Conservation (phyloP, 805 yeast genomes). For the Yamadazyma philogaea region DNA sequence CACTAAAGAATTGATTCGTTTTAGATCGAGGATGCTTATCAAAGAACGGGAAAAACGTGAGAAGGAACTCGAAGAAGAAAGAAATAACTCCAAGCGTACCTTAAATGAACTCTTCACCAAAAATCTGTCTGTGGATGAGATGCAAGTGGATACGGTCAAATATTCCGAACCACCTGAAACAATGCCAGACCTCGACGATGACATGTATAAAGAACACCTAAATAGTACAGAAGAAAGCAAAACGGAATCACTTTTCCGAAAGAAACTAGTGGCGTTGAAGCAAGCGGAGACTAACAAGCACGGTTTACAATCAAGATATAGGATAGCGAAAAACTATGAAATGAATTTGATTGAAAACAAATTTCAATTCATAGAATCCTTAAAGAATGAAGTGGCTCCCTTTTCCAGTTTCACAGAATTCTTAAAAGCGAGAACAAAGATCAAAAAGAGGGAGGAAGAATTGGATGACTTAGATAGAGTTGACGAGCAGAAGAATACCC, state of each 20-base stretch:
- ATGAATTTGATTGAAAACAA: conserved; percentile 34
- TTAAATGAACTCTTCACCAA: conserved; percentile 25
- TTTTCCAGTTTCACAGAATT: conserved; percentile 40
- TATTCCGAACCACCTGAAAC: conserved; percentile 4
- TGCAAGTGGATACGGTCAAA: not conserved
- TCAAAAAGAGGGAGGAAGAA: conserved; percentile 40
- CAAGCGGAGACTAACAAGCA: conserved; percentile 19
- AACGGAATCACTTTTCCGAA: conserved; percentile 20
- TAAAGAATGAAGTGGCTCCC: conserved; percentile 10
- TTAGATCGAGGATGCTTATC: conserved; percentile 52
- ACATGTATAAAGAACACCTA: conserved; percentile 24
- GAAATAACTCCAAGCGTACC: conserved; percentile 46
- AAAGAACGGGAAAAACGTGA: conserved; percentile 52
- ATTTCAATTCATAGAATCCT: conserved; percentile 31
- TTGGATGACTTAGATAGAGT: conserved; percentile 41
- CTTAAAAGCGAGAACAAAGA: conserved; percentile 34
- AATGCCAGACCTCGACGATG: conserved; percentile 25
- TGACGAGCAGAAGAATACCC: not conserved
- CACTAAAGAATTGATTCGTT: conserved; percentile 51
- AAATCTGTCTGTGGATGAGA: not conserved
- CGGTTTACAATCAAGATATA: conserved; percentile 20
- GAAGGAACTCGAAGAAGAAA: conserved; percentile 46
- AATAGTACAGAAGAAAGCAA: conserved; percentile 21
- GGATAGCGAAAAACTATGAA: conserved; percentile 33
- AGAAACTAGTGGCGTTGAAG: conserved; percentile 15